phyloP scores from a whole-genome alignment of 2,329 filamentous ascomycete species.

The Gremmenia infestans region DNA sequence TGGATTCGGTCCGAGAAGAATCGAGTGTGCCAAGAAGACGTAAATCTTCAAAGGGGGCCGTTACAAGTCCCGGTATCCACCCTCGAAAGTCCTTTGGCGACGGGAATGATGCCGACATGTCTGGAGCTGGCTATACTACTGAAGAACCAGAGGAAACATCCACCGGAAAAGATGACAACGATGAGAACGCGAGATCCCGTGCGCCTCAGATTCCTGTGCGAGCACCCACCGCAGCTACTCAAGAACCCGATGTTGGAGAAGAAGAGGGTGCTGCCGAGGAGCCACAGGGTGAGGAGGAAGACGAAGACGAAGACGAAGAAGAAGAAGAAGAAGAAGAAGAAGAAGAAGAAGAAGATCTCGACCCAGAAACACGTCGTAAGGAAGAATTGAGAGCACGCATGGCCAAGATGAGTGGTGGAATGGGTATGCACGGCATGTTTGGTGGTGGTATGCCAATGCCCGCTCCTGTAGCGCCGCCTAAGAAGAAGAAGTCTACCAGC shows the following conservation, averaged over 20 bases:
- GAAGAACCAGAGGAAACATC: conserved; percentile 50
- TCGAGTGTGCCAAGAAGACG: conserved; percentile 43
- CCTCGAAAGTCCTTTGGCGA: conserved; percentile 44
- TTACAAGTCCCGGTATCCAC: conserved; percentile 21
- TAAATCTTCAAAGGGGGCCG: conserved; percentile 45
- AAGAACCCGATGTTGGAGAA: conserved; percentile 40
- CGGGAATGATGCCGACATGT: conserved; percentile 62
- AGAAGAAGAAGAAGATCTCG: conserved; percentile 79
- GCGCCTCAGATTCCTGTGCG: conserved; percentile 32
- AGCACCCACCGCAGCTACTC: conserved; percentile 36
- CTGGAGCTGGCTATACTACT: conserved; percentile 58
- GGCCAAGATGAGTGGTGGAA: conserved; percentile 97
- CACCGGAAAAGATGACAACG: conserved; percentile 69
- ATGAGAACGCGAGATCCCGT: conserved; percentile 44
- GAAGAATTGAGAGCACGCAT: conserved; percentile 90
- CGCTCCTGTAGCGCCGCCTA: conserved; percentile 41
- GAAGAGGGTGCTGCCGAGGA: conserved; percentile 42
- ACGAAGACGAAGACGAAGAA: too few species aligned
- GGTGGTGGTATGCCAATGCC: conserved; percentile 65
- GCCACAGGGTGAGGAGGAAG: conserved; percentile 33
- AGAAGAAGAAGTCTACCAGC: conserved; percentile 50
- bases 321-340: conserved; percentile 55
- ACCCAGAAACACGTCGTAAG: conserved; percentile 78
- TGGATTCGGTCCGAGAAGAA: conserved; percentile 41
- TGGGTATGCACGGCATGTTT: conserved; percentile 96